Base-by-base conservation (phyloP, 2,329 filamentous ascomycete genomes). In the Pseudovirgaria hyperparasitica region DNA sequence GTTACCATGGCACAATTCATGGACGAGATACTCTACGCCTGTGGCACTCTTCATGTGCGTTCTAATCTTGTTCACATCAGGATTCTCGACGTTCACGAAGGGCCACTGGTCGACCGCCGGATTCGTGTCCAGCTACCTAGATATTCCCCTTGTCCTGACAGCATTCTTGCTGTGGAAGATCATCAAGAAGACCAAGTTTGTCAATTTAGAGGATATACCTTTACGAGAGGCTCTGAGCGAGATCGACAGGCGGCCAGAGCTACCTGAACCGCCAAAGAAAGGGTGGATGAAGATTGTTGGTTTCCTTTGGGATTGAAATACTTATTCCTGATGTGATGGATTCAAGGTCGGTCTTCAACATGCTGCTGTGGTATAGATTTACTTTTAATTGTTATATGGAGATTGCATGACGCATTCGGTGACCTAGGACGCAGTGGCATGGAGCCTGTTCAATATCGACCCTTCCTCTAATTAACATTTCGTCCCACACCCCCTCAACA, bases 1-100 rank as follows among this genome's bases (percentile, higher is more conserved):
- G 15, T 29, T 45, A 2, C 42, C 42, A 1, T 47, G 42, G 29
- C 35, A 41, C 28, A 53, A 50, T n/a, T 28, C 30, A 8, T 55
- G 51, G 50, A 55, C 50, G 2, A 36, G 38, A 13, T 52, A 43
- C 25, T 46, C 45, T 2, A 52, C 48, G 3, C 49, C 50, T 1
- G 25, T 39, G 1, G 50, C 52, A 13, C 35, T 55, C 4, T 23
- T 37, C 10, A 29, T 46, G 26, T 45, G 42, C 21, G 31, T 47
- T 8, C 23, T 41, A 7, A 45, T 47, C 25, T 27, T 47, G 7
- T 40, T 47, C 23, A 45, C 50, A 0, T 37, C 35, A 8, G 44
- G 44, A 2, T 47, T 42, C 21, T 19, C 36, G 5, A 41, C 40
- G 13, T 47, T 47, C 34, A 47, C 43, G 5, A 41, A 20, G 20